Conservation (phyloP, 1,284 basidiomycete genomes). For the Sporisorium iseilematis-ciliati region DNA sequence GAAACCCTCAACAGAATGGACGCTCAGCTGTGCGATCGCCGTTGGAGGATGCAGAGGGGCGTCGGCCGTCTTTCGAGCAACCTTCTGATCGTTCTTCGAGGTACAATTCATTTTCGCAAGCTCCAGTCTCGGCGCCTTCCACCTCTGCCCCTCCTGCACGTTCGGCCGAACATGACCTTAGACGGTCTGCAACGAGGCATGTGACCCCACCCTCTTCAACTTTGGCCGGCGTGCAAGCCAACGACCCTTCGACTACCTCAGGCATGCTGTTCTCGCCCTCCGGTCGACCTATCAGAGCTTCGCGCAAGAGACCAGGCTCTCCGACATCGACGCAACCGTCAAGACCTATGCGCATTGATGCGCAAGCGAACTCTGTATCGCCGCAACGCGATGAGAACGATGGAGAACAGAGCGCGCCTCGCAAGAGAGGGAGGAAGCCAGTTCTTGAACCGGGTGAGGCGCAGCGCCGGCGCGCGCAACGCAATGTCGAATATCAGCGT, state of each 20-base stretch:
- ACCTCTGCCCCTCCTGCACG: neutral
- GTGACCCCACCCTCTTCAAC: slow-evolving; percentile 1
- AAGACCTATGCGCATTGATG: neutral
- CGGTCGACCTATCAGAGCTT: slow-evolving; percentile 29
- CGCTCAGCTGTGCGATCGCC: slow-evolving; percentile 4
- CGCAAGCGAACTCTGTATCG: neutral
- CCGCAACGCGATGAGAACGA: neutral
- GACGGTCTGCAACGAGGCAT: neutral
- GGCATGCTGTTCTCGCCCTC: slow-evolving; percentile 25
- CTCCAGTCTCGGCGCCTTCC: neutral
- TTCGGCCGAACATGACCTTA: neutral
- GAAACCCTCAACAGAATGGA: neutral
- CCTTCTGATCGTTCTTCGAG: slow-evolving; percentile 1
- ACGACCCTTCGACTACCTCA: neutral
- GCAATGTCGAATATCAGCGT: slow-evolving; percentile 48
- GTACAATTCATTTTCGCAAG: slow-evolving; percentile 2
- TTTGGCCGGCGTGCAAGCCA: neutral
- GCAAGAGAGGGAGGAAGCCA: slow-evolving; percentile 41
- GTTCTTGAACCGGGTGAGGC: slow-evolving; percentile 37
- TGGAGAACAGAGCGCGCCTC: slow-evolving; percentile 15
- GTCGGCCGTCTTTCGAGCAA: slow-evolving; percentile 11
- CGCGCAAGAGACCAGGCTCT: slow-evolving; percentile 29
- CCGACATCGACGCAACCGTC: slow-evolving; percentile 10
- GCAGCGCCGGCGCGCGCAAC: slow-evolving; percentile 37
- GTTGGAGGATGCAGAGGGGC: neutral